Base-by-base conservation (phyloP, 1,284 basidiomycete species). In the Pseudozyma flocculosa region DNA sequence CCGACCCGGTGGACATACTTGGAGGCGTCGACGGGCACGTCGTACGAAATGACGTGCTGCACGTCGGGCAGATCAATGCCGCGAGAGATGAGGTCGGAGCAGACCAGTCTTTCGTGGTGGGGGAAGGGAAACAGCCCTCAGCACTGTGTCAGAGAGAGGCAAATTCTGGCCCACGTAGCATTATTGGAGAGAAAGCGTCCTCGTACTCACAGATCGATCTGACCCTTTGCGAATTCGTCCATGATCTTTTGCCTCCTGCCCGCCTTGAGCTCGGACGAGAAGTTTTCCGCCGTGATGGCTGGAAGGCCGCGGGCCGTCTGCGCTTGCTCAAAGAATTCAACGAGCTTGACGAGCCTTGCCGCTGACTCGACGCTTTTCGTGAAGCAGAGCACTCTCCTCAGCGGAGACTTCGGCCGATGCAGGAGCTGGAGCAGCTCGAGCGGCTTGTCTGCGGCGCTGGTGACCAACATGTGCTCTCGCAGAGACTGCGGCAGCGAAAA, bases 1-100 rank as follows among this genome's bases (percentile, higher is more conserved):
- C 94, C 94, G 0, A 92, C 92, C 43, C 94, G 87, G 78, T 98
- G 94, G 18, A 98, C 90, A 74, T 98, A 97, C 79, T 97, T 97
- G 45, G 90, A 85, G 84, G 95, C 90, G 75, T 97, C 94, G n/a
- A 96, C 84, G 1, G 94, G 93, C 2, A 87, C 87, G 78, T 97
- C 94, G 79, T 97, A 97, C 62, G 87, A 92, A 37, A 98, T 84
- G 26, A 97, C 94, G 79, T 96, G 89, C 13, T 86, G 85, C 40
- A 97, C 91, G 54, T 89, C 85, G 45, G 87, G 89, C 53, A 98
- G 88, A 78, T 98, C 95, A 55, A 97, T 92, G n/a, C 94, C 95
- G 58, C 95, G 86, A 10, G 94, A 90, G 56, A 97, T 90, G 18
- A 98, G 82, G 80, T 98, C 94, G 2, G 93, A 97, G 74, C 91